A percentile compares a stretch with the other conserved stretches of the same genome.
Conservation (phyloP, 352 stramenopile species). For the Thraustotheca clavata region DNA sequence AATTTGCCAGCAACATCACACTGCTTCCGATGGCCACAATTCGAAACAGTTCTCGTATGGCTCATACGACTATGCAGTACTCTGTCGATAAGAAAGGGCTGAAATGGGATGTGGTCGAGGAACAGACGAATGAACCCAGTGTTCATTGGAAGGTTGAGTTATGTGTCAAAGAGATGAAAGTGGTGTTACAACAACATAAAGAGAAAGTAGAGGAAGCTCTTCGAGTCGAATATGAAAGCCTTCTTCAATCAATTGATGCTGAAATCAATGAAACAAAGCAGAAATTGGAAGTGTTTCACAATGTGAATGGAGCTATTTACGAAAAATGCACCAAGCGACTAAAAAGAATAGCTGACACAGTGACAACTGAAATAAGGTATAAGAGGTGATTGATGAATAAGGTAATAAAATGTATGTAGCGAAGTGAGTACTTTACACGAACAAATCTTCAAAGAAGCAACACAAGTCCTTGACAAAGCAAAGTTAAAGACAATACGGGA, state of each 20-base stretch:
- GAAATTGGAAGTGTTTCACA: conserved; percentile 12
- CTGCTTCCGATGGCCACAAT: too few relatives aligned
- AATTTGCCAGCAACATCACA: too few relatives aligned
- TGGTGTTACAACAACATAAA: neutral
- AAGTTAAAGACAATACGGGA: conserved; percentile 17
- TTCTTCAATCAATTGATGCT: neutral
- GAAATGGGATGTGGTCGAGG: neutral
- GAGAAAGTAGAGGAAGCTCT: conserved; percentile 7
- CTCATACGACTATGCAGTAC: too few relatives aligned
- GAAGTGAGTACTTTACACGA: neutral
- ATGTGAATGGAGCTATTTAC: conserved; percentile 19
- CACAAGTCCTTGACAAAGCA: conserved; percentile 6
- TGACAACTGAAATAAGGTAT: conserved; percentile 14
- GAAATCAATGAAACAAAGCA: conserved; percentile 19
- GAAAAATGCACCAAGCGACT: conserved; percentile 19
- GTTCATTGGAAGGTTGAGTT: neutral
- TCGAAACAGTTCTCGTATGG: too few relatives aligned
- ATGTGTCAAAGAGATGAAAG: neutral
- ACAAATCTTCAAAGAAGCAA: conserved; percentile 1
- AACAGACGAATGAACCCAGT: neutral
- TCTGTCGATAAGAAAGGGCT: too few relatives aligned
- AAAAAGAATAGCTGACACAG: conserved; percentile 11
- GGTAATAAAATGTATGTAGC: neutral
- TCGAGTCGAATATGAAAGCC: conserved; percentile 9
- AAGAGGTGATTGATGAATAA: neutral